Evolutionary conservation across 768 basidiomycete species (phyloP).

Genomic region (Mycena capillaripes): DNA sequence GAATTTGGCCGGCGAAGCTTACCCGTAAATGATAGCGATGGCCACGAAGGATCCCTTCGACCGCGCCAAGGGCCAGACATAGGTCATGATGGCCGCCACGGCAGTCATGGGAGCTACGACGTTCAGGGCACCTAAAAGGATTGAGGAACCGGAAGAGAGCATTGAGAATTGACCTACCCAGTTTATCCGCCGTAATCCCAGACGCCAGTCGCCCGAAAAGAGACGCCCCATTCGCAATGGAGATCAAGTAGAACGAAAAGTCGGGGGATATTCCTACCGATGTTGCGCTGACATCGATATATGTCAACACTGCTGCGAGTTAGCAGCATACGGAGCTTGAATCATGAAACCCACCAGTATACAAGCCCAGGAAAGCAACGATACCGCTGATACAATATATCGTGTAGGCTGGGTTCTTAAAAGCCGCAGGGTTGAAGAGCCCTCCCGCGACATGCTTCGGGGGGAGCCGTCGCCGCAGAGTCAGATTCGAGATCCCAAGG

Average conservation of each 20-base stretch:
- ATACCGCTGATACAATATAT: slow-evolving; percentile 71
- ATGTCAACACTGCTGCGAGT: slow-evolving; percentile 68
- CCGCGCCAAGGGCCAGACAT: slow-evolving; percentile 77
- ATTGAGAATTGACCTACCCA: slow-evolving; percentile 55
- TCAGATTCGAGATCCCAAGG: slow-evolving; percentile 65
- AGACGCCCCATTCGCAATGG: slow-evolving; percentile 78
- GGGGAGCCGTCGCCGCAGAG: slow-evolving; percentile 63
- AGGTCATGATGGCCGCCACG: slow-evolving; percentile 70
- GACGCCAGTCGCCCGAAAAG: slow-evolving; percentile 72
- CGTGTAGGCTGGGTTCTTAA: slow-evolving; percentile 61
- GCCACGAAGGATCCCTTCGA: slow-evolving; percentile 62
- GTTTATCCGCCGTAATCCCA: slow-evolving; percentile 66
- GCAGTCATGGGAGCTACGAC: slow-evolving; percentile 75
- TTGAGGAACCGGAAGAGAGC: not conserved
- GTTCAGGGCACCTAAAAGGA: slow-evolving; percentile 70
- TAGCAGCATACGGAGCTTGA: slow-evolving; percentile 15
- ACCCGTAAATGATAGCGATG: slow-evolving; percentile 78
- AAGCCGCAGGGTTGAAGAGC: slow-evolving; percentile 60
- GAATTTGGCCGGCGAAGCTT: slow-evolving; percentile 36
- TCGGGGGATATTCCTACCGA: slow-evolving; percentile 61
- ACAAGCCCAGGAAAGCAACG: slow-evolving; percentile 75
- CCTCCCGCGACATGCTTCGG: slow-evolving; percentile 66
- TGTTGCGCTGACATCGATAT: slow-evolving; percentile 71
- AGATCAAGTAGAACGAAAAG: slow-evolving; percentile 75
- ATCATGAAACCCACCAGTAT: slow-evolving; percentile 61